phyloP scores from a whole-genome alignment of 1,284 basidiomycete species.

The Pseudozyma pruni region DNA sequence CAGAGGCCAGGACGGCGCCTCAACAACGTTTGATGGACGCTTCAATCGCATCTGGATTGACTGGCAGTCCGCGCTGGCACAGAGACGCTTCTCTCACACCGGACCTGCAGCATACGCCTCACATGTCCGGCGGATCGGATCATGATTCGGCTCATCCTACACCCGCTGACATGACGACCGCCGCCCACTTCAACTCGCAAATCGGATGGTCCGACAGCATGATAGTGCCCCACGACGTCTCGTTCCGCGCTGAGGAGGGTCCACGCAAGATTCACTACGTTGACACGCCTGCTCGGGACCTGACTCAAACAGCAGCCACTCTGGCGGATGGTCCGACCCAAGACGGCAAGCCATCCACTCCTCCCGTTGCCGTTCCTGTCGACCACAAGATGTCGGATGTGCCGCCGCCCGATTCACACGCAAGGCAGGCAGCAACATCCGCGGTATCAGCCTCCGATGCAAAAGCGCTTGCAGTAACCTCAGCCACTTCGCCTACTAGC shows the following conservation, averaged over 20 bases:
- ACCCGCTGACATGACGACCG: slow-evolving; percentile 26
- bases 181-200: slow-evolving; percentile 9
- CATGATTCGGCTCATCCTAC: slow-evolving; percentile 43
- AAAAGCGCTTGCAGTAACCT: no score
- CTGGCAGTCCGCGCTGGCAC: slow-evolving; percentile 1
- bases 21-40: slow-evolving; percentile 36
- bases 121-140: slow-evolving; percentile 40
- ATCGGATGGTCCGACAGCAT: slow-evolving; percentile 7
- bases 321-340: background rate
- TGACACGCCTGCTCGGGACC: slow-evolving; percentile 20
- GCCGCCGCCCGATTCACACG: background rate
- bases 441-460: background rate
- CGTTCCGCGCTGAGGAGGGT: slow-evolving; percentile 23
- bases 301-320: background rate
- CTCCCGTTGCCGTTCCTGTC: background rate
- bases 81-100: slow-evolving; percentile 24
- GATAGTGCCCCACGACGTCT: slow-evolving; percentile 5
- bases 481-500: background rate
- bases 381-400: no score
- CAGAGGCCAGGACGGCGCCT: no score
- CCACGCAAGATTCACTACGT: slow-evolving; percentile 46
- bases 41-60: background rate
- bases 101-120: slow-evolving; percentile 30
- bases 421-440: background rate
- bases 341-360: background rate